Base-by-base conservation (phyloP, 202 grass and related monocot species). In the Zizania palustris region DNA sequence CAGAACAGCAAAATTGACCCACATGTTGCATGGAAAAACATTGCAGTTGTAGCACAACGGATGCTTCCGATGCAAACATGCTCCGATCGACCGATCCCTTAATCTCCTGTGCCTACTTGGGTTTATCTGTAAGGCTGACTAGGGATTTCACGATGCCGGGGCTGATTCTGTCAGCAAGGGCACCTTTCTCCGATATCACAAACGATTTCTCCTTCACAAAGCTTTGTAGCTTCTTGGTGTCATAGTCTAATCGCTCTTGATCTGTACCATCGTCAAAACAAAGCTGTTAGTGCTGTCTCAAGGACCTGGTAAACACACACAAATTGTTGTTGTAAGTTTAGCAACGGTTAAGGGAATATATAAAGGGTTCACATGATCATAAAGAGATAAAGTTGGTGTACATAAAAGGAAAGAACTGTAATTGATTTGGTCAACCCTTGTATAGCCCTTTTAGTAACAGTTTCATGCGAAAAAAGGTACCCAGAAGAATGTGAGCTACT, bases 141-240 rank as follows among this genome's bases (percentile, higher is more conserved):
- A 97, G 61, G 58, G 88, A 90, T 76, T 79, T 87, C 59, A 97
- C 72, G 36, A 93, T 84, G 34, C 83, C 84, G 9, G 73, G 69
- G 71, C 79, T 85, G 3, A 93, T 72, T 70, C 44, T 88, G 35
- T 85, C 90, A 33, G 88, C 85, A 63, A 90, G 87, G 41, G 88
- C 86, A 16, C 90, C 93, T 90, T 88, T 97, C 79, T 93, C 86
- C 1, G 91, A 93, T 20, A 97, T 90, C 55, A 86, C 51, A 63
- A 92, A 83, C 42, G 93, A 86, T 80, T 91, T 90, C 78, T 97
- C 88, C 76, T 92, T 97, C 11, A 91, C 80, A n/a, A 89, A 86
- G 60, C 91, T 93, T 64, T 93, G 93, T 58, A 97, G 77, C 63
- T 91, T 97, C 79, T 93, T 97, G 48, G 87, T 81, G 42, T 93